These are phyloP conservation scores for Cryptococcus floricola DNA, from an alignment of 1,284 basidiomycete genomes.

Conservation along the genomic window DNA sequence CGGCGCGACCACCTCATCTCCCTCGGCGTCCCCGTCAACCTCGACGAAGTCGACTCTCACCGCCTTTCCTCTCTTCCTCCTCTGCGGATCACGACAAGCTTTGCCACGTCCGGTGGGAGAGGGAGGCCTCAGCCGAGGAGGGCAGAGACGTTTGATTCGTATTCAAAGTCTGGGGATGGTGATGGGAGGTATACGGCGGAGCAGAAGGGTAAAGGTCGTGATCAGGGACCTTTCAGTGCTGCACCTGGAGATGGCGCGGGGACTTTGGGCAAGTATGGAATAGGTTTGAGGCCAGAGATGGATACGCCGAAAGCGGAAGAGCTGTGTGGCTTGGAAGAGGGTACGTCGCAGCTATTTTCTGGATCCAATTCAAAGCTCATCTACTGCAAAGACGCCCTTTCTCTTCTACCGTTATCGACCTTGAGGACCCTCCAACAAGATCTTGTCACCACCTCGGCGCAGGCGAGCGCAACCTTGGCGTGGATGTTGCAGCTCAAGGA, in stretches of 20 bases:
- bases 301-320: conserved; percentile 62
- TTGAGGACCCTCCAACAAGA: conserved; percentile 65
- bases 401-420: conserved; percentile 62
- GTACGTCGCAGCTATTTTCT: conserved; percentile 49
- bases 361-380: conserved; percentile 7
- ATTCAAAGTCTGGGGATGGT: background rate
- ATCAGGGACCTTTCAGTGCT: conserved; percentile 5
- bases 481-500: conserved; percentile 77
- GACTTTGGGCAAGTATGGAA: conserved; percentile 56
- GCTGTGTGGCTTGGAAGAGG: conserved; percentile 64
- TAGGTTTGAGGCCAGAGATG: conserved; percentile 67
- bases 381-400: conserved; percentile 59
- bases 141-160: conserved; percentile 11
- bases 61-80: conserved; percentile 68
- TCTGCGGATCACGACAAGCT: conserved; percentile 67
- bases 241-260: conserved; percentile 4
- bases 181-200: conserved; percentile 4
- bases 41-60: conserved; percentile 78
- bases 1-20: conserved; percentile 81
- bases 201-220: conserved; percentile 15
- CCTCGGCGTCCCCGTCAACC: conserved; percentile 84
- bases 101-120: conserved; percentile 1
- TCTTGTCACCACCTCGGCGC: conserved; percentile 64
- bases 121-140: conserved; percentile 5
- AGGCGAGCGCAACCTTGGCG: conserved; percentile 68